Conservation (phyloP, 192 early-diverging fungal genomes). For the Coemansia sp. region DNA sequence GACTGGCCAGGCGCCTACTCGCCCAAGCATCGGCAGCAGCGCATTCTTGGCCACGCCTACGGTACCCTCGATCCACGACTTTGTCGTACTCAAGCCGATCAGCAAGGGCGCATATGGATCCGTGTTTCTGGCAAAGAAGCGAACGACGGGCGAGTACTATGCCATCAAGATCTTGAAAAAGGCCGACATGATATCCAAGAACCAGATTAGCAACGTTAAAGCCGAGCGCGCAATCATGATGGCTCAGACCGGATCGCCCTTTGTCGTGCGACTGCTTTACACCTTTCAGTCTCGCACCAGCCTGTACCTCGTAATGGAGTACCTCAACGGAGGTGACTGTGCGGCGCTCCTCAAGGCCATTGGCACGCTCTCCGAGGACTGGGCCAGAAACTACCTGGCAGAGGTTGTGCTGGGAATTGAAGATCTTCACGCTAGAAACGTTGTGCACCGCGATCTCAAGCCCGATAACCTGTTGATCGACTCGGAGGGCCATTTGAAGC, state of each 20-base stretch:
- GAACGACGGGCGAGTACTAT: constrained; percentile 80
- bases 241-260: constrained; percentile 80
- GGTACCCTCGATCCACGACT: constrained; percentile 84
- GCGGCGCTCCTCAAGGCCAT: constrained; percentile 74
- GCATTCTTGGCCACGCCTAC: constrained; percentile 50
- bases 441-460: constrained; percentile 82
- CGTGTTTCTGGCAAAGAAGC: constrained; percentile 82
- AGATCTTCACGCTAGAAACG: constrained; percentile 82
- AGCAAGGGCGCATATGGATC: constrained; percentile 91
- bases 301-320: constrained; percentile 89
- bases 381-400: constrained; percentile 84
- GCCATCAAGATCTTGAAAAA: constrained; percentile 90
- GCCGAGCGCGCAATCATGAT: constrained; percentile 68
- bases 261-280: constrained; percentile 85
- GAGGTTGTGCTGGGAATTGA: constrained; percentile 87
- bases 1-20: constrained; percentile 4
- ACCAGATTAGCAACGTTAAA: constrained; percentile 58
- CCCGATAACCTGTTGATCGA: constrained; percentile 88
- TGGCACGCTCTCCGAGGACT: constrained; percentile 73
- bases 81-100: constrained; percentile 88
- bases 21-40: constrained; percentile 14
- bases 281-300: constrained; percentile 87
- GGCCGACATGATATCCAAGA: constrained; percentile 90
- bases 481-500: constrained; percentile 83
- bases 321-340: constrained; percentile 84